Evolutionary conservation across 768 basidiomycete species (phyloP).

Genomic region (Paxillus involutus): DNA sequence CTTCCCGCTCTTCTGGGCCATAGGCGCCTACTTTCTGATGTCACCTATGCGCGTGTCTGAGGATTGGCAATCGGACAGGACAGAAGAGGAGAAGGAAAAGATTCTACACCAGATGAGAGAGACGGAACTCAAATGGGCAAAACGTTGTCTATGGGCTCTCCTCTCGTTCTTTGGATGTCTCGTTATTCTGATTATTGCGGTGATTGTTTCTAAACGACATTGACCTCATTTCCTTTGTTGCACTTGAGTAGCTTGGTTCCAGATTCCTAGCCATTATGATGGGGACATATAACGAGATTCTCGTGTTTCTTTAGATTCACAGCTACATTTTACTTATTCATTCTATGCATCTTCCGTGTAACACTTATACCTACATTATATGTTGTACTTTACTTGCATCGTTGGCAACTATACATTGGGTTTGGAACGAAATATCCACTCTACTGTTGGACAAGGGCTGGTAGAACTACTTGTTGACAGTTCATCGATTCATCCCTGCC

Average conservation of each 20-base stretch:
- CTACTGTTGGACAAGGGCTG: no score
- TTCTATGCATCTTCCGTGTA: not conserved
- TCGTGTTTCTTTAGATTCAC: slow-evolving; percentile 5
- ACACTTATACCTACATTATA: not conserved
- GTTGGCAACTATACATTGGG: not conserved
- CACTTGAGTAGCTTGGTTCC: not conserved
- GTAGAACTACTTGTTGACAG: no score
- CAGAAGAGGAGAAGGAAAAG: slow-evolving; percentile 46
- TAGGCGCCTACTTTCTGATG: slow-evolving; percentile 55
- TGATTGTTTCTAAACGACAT: slow-evolving; percentile 19
- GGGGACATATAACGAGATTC: not conserved
- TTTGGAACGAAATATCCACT: no score
- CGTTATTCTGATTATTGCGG: slow-evolving; percentile 23
- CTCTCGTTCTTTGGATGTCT: slow-evolving; percentile 42
- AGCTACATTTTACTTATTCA: not conserved
- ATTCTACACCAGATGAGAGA: slow-evolving; percentile 48
- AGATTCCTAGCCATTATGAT: not conserved
- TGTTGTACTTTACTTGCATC: not conserved
- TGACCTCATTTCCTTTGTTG: slow-evolving; percentile 10
- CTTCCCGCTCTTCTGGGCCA: slow-evolving; percentile 62
- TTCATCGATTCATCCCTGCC: no score
- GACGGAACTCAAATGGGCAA: slow-evolving; percentile 57
- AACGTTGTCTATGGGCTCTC: slow-evolving; percentile 54
- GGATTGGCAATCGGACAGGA: slow-evolving; percentile 58
- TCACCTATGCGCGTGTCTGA: slow-evolving; percentile 49